Percentiles rank a stretch among this genome's conserved stretches.
Conservation (phyloP, 202 grass and related monocot species). For the Saccharum hybrid region DNA sequence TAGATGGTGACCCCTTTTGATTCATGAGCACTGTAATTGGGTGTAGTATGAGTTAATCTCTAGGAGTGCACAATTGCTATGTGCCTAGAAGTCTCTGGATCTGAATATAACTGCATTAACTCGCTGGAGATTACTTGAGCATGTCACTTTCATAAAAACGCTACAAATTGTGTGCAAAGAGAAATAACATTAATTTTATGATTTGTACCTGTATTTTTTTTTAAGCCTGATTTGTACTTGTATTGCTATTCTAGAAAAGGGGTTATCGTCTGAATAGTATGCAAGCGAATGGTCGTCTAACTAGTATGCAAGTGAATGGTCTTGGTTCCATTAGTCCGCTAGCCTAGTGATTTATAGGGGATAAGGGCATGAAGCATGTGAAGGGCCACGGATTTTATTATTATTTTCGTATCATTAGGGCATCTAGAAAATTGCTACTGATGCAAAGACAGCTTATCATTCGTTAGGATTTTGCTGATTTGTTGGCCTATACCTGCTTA, state of each 20-base stretch:
- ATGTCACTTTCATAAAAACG: background rate
- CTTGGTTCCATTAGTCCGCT: background rate
- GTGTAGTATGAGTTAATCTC: background rate
- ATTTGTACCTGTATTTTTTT: background rate
- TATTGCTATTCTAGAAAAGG: conserved; percentile 13
- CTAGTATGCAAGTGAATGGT: background rate
- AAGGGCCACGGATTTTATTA: background rate
- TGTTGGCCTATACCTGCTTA: conserved; percentile 11
- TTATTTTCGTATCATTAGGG: background rate
- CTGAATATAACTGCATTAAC: background rate
- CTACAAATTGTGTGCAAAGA: background rate
- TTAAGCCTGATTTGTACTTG: too few relatives aligned
- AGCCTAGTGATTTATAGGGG: background rate
- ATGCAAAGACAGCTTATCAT: background rate
- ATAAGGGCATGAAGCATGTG: background rate
- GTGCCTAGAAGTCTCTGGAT: background rate
- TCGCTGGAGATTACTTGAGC: background rate
- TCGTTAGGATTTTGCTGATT: conserved; percentile 22
- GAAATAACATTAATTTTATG: background rate
- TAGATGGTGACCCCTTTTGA: background rate
- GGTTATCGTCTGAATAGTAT: background rate
- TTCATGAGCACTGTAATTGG: background rate
- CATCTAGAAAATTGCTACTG: conserved; percentile 1
- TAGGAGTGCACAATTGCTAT: background rate
- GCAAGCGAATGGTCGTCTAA: too few relatives aligned